Evolutionary conservation across 495 filamentous ascomycete genomes (phyloP).

Genomic region (Tuber aestivum): DNA sequence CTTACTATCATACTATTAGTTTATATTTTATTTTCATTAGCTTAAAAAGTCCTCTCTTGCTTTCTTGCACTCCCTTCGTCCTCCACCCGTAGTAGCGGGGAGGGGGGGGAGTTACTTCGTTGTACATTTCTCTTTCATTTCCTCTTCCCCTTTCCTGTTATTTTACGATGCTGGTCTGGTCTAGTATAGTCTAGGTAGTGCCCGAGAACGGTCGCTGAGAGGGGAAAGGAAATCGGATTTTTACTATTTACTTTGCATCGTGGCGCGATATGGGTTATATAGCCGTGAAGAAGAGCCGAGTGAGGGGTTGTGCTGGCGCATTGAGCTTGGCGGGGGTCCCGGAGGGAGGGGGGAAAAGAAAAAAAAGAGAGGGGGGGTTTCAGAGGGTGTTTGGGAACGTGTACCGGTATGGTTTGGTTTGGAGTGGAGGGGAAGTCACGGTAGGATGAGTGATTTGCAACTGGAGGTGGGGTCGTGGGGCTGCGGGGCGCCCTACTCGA

Average conservation of each 20-base stretch:
- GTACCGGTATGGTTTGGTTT: neutral
- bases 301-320: neutral
- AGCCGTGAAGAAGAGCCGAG: too few relatives aligned
- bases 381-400: neutral
- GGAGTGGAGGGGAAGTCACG: neutral
- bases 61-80: neutral
- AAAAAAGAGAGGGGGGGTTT: neutral
- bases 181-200: neutral
- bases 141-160: neutral
- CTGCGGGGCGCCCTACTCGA: too few relatives aligned
- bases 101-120: neutral
- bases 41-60: neutral
- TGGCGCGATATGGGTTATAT: neutral
- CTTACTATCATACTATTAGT: conserved; percentile 2
- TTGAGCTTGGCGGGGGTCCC: neutral
- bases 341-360: too few relatives aligned
- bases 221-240: neutral
- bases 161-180: neutral
- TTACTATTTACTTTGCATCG: neutral
- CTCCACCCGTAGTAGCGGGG: neutral
- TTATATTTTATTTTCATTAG: neutral
- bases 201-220: neutral
- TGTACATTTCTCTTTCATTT: neutral
- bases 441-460: neutral
- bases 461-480: too few relatives aligned